Evolutionary conservation across 1,284 basidiomycete species (phyloP), one percentile per base, ranked within the genome.

Genomic region (Pseudozyma thailandica): DNA sequence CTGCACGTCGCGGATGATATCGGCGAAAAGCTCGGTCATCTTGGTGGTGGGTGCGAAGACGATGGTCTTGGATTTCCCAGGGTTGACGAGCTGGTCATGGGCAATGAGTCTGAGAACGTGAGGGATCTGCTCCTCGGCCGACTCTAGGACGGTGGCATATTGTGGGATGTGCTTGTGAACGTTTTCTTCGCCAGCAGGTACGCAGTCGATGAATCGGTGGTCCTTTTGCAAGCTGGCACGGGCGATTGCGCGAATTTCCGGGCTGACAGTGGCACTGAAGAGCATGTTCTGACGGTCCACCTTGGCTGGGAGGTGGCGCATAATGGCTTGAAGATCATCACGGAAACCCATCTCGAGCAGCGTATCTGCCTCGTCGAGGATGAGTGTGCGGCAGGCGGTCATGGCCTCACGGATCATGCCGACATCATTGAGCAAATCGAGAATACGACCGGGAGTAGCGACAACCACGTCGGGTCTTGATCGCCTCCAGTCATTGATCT

Each of bases 321-420:
- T 85, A 77, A 98, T 94, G 1, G 87, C 87, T 35, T 92, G 88
- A 43, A 98, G 89, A 72, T 96, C 94, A 43, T 91, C 88, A 9
- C 91, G 88, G 89, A 98, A 98, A 72, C 95, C 95, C 90, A 97
- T 92, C 72, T 97, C 94, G 39, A 98, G 87, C 13, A 98, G 87
- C 0, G 92, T 95, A 83, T 98, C 96, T 10, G 94, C 94, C 84
- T 98, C 95, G 80, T 98, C 95, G 51, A 98, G 86, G 62, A 98
- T 87, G 56, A 98, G 87, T 89, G 92, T 77, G 64, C 90, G 89
- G 27, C 85, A 87, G 0, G 69, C 69, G 0, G 56, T 49, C 45
- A 79, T 51, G 16, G 81, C 77, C 21, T 74, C 71, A 7, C 64
- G 59, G 25, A 80, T 62, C 52, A 75, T 64, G 20, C 49, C 55